Conservation (phyloP, 257 asterid genomes). For the Avicennia marina region DNA sequence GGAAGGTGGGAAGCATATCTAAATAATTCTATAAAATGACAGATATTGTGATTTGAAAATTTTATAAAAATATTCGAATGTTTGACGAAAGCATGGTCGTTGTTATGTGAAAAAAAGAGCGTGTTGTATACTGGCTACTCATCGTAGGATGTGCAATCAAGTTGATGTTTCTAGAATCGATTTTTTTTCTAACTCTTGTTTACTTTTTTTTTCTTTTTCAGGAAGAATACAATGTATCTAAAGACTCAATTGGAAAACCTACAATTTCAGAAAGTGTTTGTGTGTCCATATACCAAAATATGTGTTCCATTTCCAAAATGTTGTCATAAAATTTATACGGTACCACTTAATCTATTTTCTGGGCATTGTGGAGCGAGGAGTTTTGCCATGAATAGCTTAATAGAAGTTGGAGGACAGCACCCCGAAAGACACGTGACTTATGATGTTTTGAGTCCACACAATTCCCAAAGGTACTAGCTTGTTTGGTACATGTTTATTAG, state of each 20-base stretch:
- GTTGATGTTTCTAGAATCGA: conserved; percentile 7
- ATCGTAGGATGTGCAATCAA: background rate
- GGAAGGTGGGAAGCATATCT: too few species aligned
- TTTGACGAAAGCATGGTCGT: too few species aligned
- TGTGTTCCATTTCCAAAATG: conserved; percentile 24
- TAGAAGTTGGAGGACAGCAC: conserved; percentile 19
- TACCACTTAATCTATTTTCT: conserved; percentile 16
- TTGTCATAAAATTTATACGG: conserved; percentile 33
- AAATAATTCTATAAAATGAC: too few species aligned
- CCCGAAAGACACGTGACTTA: conserved; percentile 18
- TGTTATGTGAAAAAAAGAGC: too few species aligned
- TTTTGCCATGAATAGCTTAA: conserved; percentile 25
- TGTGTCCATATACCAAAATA: conserved; percentile 16
- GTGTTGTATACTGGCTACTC: too few species aligned
- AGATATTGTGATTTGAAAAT: too few species aligned
- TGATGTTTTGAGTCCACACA: conserved; percentile 20
- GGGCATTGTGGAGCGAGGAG: conserved; percentile 20
- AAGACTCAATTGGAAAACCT: conserved; percentile 16
- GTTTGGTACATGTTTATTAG: background rate
- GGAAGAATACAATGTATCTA: conserved; percentile 33
- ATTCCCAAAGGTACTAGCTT: conserved; percentile 41
- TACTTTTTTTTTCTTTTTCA: conserved; percentile 15
- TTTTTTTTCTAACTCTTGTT: background rate
- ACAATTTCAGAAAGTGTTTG: conserved; percentile 25
- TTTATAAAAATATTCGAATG: too few species aligned